These are phyloP conservation scores for Perkinsus olseni DNA, from an alignment of 169 alveolate species.

Conservation along the genomic window DNA sequence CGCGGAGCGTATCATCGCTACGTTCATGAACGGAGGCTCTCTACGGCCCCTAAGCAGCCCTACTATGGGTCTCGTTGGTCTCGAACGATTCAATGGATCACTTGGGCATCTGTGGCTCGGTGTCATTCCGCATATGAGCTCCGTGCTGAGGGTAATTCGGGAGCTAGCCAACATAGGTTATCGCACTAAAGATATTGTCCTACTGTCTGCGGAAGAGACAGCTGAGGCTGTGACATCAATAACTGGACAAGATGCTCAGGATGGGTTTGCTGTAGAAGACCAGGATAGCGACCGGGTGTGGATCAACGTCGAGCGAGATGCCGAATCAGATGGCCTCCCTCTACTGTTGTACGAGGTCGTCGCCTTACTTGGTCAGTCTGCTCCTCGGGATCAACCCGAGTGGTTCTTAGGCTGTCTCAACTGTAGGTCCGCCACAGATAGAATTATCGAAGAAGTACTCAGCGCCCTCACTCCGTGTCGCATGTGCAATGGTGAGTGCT, in stretches of 20 bases:
- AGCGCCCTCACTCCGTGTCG: background rate
- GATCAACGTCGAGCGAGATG: background rate
- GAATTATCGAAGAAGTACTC: background rate
- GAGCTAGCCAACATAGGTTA: background rate
- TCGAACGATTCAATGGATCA: background rate
- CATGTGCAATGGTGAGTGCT: background rate
- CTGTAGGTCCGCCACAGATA: background rate
- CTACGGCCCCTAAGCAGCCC: background rate
- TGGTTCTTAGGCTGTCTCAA: background rate
- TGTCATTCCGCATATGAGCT: background rate
- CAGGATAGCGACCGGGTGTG: background rate
- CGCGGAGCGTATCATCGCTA: background rate
- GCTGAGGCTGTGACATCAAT: background rate
- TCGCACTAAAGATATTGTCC: background rate
- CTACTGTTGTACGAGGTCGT: background rate
- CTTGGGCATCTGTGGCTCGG: background rate
- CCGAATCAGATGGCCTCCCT: background rate
- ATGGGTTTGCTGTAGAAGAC: background rate
- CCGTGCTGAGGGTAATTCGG: background rate
- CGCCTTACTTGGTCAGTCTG: background rate
- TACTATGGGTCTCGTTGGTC: background rate
- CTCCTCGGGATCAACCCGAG: background rate
- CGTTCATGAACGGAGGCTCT: background rate
- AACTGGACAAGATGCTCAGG: background rate
- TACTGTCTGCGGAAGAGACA: background rate